Base-by-base conservation (phyloP, 2,329 filamentous ascomycete genomes). In the Beauveria varroae region DNA sequence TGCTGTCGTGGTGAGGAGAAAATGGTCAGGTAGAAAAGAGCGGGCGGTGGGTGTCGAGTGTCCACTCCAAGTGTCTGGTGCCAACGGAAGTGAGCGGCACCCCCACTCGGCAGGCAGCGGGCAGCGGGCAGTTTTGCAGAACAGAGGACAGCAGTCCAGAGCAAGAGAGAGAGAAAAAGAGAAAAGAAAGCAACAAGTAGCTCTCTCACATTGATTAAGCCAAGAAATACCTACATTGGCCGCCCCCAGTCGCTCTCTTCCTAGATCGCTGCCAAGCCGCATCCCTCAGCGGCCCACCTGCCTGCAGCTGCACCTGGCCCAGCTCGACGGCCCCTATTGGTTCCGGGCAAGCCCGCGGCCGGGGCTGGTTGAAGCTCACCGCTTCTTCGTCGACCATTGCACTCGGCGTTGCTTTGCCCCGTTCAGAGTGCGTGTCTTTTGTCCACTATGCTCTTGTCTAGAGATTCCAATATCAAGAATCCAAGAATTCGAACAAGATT, bases 291-390 rank as follows among this genome's bases (percentile, higher is more conserved):
- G 57, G 44, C 56, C 54, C 68, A 66, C 68, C 58, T 44, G 44
- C 56, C 51, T 69, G 69, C 68, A 71, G 68, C 64, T 68, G 67
- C 68, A 64, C 65, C 63, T 68, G 68, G 68, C 67, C 69, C 16
- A n/a, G 8, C n/a, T 26, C 14, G 34, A 28, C 51, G 43, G 55
- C 34, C 43, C 50, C 52, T 50, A 62, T 62, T 62, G 61, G 61
- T 44, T 56, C 54, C 61, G 51, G 44, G 12, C 20, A 18, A 40
- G n/a, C 10, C 37, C 28, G 34, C 34, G 16, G 41, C 56, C 56
- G 61, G 56, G 61, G 61, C 61, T 60, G 34, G 56, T 56, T 59
- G 43, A 62, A 59, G 57, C 56, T 59, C 61, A 62, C 61, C 61
- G 61, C 61, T 62, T 62, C 61, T 62, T 62, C 40, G 56, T 51